Conservation (phyloP, 2,329 filamentous ascomycete species). For the Sphaerulina musiva region DNA sequence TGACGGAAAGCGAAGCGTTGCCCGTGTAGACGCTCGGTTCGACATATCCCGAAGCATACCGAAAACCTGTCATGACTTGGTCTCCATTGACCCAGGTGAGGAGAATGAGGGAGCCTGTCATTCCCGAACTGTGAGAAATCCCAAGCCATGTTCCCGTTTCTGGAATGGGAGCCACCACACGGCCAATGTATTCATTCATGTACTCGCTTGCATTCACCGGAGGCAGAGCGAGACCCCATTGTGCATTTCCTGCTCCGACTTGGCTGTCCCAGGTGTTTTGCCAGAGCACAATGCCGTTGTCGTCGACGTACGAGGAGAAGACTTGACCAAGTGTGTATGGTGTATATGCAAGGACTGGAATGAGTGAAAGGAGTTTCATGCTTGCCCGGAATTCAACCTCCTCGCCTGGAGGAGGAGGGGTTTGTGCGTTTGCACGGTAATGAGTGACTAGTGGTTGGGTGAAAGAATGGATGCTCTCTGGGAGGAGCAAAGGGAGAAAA, state of each 20-base stretch:
- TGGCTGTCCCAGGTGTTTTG: constrained; percentile 42
- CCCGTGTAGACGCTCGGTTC: constrained; percentile 55
- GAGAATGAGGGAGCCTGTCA: constrained; percentile 54
- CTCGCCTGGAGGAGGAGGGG: constrained; percentile 19
- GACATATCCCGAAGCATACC: constrained; percentile 54
- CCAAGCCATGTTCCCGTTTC: constrained; percentile 52
- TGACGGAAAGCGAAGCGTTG: constrained; percentile 55
- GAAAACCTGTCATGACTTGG: constrained; percentile 52
- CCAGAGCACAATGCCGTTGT: constrained; percentile 50
- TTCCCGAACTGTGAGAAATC: constrained; percentile 50
- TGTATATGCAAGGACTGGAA: constrained; percentile 20
- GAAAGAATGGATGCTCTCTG: constrained; percentile 19
- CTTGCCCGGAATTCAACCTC: not conserved
- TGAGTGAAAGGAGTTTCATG: constrained; percentile 23
- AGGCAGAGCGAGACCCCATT: constrained; percentile 51
- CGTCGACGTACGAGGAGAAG: constrained; percentile 28
- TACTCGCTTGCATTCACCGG: constrained; percentile 36
- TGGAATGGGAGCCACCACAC: constrained; percentile 45
- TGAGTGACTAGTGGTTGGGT: constrained; percentile 10
- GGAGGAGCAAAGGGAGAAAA: not conserved
- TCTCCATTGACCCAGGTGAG: constrained; percentile 52
- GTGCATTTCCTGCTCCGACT: constrained; percentile 42
- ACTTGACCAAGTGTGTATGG: constrained; percentile 23
- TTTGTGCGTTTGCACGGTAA: constrained; percentile 19
- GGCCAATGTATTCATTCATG: constrained; percentile 54